Percentiles rank a stretch among this genome's conserved stretches.
Evolutionary conservation across 2,329 filamentous ascomycete genomes (phyloP).

Genomic region (Lecanicillium sp.): DNA sequence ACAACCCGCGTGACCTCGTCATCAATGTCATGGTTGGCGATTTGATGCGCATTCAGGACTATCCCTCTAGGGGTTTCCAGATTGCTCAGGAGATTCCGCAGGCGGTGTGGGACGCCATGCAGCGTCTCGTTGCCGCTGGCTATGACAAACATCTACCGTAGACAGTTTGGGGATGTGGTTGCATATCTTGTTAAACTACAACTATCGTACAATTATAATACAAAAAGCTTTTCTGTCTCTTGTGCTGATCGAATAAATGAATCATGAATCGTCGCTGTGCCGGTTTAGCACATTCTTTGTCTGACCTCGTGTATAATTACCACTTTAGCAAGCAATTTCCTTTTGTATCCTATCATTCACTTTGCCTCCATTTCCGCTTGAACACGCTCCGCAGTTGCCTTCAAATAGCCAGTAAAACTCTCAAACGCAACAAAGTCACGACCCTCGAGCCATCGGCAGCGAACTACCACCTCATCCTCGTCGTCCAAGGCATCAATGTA

Average conservation of each 20-base stretch:
- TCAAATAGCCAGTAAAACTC: conserved; percentile 79
- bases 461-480: conserved; percentile 34
- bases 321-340: too few relatives aligned
- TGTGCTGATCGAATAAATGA: too few relatives aligned
- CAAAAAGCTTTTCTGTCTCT: too few relatives aligned
- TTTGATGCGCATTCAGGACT: conserved; percentile 33
- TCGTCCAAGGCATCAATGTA: conserved; percentile 35
- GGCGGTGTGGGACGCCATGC: conserved; percentile 32
- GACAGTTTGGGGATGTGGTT: background rate
- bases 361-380: background rate
- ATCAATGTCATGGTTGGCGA: conserved; percentile 38
- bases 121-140: conserved; percentile 30
- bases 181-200: too few relatives aligned
- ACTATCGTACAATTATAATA: too few relatives aligned
- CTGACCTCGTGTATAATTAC: too few relatives aligned
- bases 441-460: conserved; percentile 62
- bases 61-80: conserved; percentile 35
- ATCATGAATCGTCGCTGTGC: too few relatives aligned
- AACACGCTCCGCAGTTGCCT: conserved; percentile 24
- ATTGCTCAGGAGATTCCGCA: conserved; percentile 33
- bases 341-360: too few relatives aligned
- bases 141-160: conserved; percentile 30
- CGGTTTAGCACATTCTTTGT: too few relatives aligned
- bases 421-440: conserved; percentile 68
- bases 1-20: conserved; percentile 33